A percentile compares a stretch with the other conserved stretches of the same genome.
Evolutionary conservation across 129 eudicot species (phyloP).

Genomic region (Ambrosia trifida): DNA sequence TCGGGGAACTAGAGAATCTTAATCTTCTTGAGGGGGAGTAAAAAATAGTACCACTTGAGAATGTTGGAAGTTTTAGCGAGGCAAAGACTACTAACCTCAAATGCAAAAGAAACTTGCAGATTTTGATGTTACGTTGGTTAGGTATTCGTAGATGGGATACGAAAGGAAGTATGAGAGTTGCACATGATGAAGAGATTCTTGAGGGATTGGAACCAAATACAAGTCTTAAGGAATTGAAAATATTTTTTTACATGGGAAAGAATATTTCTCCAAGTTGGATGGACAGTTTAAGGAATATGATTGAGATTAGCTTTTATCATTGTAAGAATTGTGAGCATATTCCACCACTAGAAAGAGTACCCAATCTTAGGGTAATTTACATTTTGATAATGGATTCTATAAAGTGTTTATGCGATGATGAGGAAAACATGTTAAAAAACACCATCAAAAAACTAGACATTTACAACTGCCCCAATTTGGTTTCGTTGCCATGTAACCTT

Average conservation of each 20-base stretch:
- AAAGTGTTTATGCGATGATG: conserved; percentile 9
- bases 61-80: conserved; percentile 17
- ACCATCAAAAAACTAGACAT: neutral
- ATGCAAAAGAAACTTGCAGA: neutral
- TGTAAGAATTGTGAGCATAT: neutral
- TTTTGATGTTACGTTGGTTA: neutral
- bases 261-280: conserved; percentile 20
- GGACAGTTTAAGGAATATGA: neutral
- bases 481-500: conserved; percentile 9
- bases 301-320: neutral
- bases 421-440: neutral
- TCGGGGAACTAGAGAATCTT: conserved; percentile 4
- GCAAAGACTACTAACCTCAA: conserved; percentile 25
- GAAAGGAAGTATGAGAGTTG: neutral
- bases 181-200: conserved; percentile 17
- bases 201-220: conserved; percentile 28
- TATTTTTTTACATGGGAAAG: neutral
- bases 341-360: conserved; percentile 20
- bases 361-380: conserved; percentile 3
- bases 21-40: conserved; percentile 20
- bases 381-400: neutral
- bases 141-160: neutral
- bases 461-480: neutral
- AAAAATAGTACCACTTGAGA: neutral
- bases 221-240: neutral